Conservation (phyloP, 768 basidiomycete species). For the Krasilnikovozyma curviuscula region DNA sequence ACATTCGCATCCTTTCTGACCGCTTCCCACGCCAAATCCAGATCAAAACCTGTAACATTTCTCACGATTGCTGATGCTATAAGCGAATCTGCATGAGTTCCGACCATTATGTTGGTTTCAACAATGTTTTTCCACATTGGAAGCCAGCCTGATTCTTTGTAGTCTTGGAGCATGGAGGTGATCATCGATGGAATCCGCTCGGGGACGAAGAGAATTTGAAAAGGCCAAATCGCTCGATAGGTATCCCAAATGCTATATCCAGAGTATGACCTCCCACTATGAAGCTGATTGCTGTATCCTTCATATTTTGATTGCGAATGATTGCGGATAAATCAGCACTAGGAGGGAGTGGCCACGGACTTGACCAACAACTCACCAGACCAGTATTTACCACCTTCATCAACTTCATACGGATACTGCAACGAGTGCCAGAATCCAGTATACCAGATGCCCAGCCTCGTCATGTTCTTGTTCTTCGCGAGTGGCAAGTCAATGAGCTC, state of each 20-base stretch:
- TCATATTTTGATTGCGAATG: too few species aligned
- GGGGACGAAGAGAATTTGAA: conserved; percentile 55
- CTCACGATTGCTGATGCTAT: conserved; percentile 53
- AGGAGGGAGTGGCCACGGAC: too few species aligned
- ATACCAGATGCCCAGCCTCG: not conserved
- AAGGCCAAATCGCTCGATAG: conserved; percentile 58
- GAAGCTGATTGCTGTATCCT: conserved; percentile 39
- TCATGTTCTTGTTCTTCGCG: not conserved
- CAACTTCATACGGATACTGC: conserved; percentile 59
- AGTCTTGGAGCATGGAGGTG: conserved; percentile 62
- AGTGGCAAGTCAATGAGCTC: conserved; percentile 35
- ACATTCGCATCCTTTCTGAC: conserved; percentile 54
- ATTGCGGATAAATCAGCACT: too few species aligned
- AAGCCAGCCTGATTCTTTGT: conserved; percentile 53
- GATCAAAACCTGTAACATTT: conserved; percentile 44
- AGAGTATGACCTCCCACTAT: conserved; percentile 50
- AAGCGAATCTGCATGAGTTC: conserved; percentile 59
- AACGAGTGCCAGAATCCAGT: conserved; percentile 5
- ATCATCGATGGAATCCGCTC: conserved; percentile 60
- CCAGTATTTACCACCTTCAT: conserved; percentile 48
- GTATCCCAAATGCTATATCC: conserved; percentile 51
- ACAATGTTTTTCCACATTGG: conserved; percentile 84
- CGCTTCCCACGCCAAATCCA: conserved; percentile 47
- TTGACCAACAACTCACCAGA: too few species aligned
- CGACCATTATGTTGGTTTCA: conserved; percentile 33